These are phyloP conservation scores for Epichloe sibirici DNA, from an alignment of 2,329 filamentous ascomycete species.

Conservation along the genomic window DNA sequence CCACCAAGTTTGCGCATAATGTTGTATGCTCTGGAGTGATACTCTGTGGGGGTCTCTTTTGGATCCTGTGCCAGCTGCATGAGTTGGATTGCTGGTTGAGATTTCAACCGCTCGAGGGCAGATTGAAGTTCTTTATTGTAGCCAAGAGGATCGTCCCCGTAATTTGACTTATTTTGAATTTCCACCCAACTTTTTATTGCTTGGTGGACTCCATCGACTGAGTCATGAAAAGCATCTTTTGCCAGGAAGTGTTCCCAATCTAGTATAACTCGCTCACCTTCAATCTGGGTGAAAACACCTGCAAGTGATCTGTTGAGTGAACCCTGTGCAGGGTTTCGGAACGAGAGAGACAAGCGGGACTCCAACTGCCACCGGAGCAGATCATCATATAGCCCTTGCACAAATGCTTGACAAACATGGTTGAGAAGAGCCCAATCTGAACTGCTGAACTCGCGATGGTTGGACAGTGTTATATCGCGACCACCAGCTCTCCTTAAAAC, in stretches of 20 bases:
- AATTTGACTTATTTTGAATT: constrained; percentile 26
- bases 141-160: constrained; percentile 32
- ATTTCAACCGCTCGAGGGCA: constrained; percentile 35
- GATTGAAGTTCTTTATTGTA: constrained; percentile 42
- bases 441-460: constrained; percentile 27
- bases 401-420: constrained; percentile 39
- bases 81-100: constrained; percentile 40
- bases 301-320: constrained; percentile 34
- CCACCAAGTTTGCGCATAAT: constrained; percentile 24
- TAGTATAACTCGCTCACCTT: constrained; percentile 42
- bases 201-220: constrained; percentile 18
- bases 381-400: constrained; percentile 38
- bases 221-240: constrained; percentile 9
- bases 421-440: constrained; percentile 38
- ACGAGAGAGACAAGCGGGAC: constrained; percentile 34
- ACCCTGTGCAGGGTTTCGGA: constrained; percentile 14
- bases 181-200: constrained; percentile 33
- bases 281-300: constrained; percentile 40
- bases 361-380: constrained; percentile 32
- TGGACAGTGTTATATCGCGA: constrained; percentile 38
- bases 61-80: constrained; percentile 39
- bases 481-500: constrained; percentile 35
- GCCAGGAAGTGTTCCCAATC: constrained; percentile 18
- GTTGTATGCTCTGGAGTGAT: constrained; percentile 29
- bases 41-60: constrained; percentile 38